These are phyloP conservation scores for Papiliotrema nemorosa DNA, from an alignment of 1,284 basidiomycete species.

Conservation along the genomic window DNA sequence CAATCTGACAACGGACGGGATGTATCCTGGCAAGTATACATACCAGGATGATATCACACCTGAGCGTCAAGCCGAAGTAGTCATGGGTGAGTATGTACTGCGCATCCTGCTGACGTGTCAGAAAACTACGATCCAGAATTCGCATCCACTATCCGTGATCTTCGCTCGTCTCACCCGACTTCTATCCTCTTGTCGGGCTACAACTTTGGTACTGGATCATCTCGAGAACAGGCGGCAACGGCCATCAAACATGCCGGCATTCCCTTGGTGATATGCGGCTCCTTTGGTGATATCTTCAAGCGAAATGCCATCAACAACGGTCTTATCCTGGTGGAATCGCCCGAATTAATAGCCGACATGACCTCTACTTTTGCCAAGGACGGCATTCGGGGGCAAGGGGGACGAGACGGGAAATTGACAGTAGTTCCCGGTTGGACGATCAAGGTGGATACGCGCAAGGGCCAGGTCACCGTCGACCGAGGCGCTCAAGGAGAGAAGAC, in stretches of 20 bases:
- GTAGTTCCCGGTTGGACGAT: constrained; percentile 64
- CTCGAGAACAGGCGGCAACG: constrained; percentile 97
- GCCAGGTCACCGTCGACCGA: constrained; percentile 58
- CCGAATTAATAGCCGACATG: constrained; percentile 80
- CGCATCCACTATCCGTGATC: constrained; percentile 65
- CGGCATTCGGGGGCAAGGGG: constrained; percentile 70
- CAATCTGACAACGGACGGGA: constrained; percentile 96
- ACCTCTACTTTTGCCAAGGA: constrained; percentile 70
- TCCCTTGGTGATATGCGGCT: constrained; percentile 89
- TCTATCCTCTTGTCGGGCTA: constrained; percentile 82
- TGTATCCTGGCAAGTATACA: constrained; percentile 99
- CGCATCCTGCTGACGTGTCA: constrained; percentile 4
- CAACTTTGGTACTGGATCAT: constrained; percentile 98
- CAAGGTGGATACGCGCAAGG: constrained; percentile 66
- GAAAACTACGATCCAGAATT: constrained; percentile 97
- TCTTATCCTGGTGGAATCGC: constrained; percentile 89
- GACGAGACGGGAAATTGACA: constrained; percentile 72
- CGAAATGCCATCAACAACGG: constrained; percentile 99
- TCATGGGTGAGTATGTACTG: constrained; percentile 53
- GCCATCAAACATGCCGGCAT: constrained; percentile 92
- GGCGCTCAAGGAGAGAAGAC: constrained; percentile 53
- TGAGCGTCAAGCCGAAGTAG: constrained; percentile 89
- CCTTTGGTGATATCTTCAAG: constrained; percentile 99
- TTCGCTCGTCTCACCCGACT: constrained; percentile 48
- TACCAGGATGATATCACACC: constrained; percentile 99